These are phyloP conservation scores for Blastobotrys capitulatus DNA, from an alignment of 1,139 yeast species.

Conservation along the genomic window DNA sequence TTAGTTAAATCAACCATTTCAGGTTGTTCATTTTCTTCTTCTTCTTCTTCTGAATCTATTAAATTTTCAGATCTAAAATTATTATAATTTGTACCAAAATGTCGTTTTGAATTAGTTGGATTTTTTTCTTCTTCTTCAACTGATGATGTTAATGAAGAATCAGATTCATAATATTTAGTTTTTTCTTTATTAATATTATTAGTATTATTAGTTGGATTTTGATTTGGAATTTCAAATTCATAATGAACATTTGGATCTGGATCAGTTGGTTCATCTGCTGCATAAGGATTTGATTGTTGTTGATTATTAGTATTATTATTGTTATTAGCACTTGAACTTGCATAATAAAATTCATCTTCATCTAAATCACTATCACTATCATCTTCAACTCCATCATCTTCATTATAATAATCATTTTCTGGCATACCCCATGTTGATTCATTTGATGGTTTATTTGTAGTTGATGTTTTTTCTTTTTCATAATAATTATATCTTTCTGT, in stretches of 20 bases:
- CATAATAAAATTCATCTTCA: too few species aligned
- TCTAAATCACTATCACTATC: too few species aligned
- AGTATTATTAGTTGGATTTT: too few species aligned
- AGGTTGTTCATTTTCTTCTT: not conserved
- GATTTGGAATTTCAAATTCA: not conserved
- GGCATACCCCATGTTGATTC: not conserved
- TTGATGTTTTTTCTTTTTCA: too few species aligned
- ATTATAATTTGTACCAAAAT: not conserved
- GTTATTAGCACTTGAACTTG: too few species aligned
- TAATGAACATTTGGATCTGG: slow-evolving; percentile 1
- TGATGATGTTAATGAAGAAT: not conserved
- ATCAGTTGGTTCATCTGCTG: not conserved
- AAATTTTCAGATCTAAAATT: not conserved
- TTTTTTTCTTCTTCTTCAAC: not conserved
- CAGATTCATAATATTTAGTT: too few species aligned
- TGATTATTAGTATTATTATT: too few species aligned
- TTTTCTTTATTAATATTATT: too few species aligned
- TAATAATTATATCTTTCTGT: not conserved
- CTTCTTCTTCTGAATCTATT: not conserved
- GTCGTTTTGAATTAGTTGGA: not conserved
- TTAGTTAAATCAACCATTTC: slow-evolving; percentile 19
- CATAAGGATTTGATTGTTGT: too few species aligned
- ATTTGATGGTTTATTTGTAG: not conserved
- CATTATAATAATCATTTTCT: not conserved
- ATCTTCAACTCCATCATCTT: not conserved